Evolutionary conservation across 768 basidiomycete species (phyloP).

Genomic region (Phanerodontia chrysosporium): DNA sequence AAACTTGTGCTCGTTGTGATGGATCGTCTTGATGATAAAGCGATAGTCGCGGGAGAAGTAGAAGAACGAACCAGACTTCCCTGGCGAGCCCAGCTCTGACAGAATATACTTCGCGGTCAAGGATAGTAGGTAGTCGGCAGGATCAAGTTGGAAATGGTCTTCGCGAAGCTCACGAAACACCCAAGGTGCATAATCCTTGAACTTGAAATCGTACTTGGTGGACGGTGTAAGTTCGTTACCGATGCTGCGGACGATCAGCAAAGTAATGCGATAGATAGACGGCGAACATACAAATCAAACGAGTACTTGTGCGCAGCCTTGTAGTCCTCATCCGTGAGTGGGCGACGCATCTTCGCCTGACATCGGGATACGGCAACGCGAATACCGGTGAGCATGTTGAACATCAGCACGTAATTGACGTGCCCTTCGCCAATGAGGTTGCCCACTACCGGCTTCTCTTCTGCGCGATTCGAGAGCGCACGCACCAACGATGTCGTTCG

Average conservation of each 20-base stretch:
- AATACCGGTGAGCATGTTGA: slow-evolving; percentile 99
- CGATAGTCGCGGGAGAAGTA: slow-evolving; percentile 98
- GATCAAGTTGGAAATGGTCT: slow-evolving; percentile 91
- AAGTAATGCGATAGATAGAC: not conserved
- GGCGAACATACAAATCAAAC: slow-evolving; percentile 83
- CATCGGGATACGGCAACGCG: slow-evolving; percentile 93
- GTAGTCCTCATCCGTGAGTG: slow-evolving; percentile 84
- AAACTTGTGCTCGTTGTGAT: slow-evolving; percentile 91
- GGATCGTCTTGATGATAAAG: slow-evolving; percentile 99
- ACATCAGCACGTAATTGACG: slow-evolving; percentile 99
- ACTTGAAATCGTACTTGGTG: slow-evolving; percentile 98
- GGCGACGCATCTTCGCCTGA: slow-evolving; percentile 90
- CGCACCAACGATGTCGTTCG: slow-evolving; percentile 23
- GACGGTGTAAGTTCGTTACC: slow-evolving; percentile 98
- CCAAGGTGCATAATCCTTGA: slow-evolving; percentile 99
- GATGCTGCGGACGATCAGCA: slow-evolving; percentile 44
- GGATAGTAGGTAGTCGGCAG: slow-evolving; percentile 94
- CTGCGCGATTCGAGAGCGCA: slow-evolving; percentile 35
- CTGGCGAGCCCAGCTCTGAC: slow-evolving; percentile 95
- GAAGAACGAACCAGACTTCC: slow-evolving; percentile 98
- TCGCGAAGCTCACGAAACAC: slow-evolving; percentile 95
- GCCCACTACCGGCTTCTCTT: slow-evolving; percentile 68
- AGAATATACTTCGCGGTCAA: slow-evolving; percentile 97
- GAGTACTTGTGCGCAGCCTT: slow-evolving; percentile 88
- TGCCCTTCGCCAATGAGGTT: slow-evolving; percentile 98